phyloP scores from a whole-genome alignment of 345 rosid species.

The Camelina hispida region DNA sequence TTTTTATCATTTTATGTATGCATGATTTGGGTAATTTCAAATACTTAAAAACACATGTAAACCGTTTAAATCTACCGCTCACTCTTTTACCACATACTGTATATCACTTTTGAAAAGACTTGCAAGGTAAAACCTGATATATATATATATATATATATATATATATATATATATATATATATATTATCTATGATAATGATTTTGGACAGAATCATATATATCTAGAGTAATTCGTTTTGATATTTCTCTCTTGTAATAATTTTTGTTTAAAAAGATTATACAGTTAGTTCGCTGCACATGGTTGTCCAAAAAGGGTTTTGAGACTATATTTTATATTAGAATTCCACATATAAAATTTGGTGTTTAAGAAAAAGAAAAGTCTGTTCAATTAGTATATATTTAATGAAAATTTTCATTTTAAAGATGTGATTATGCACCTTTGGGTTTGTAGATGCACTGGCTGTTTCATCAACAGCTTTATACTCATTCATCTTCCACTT shows the following conservation, averaged over 20 bases:
- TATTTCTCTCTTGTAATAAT: neutral
- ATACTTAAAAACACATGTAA: neutral
- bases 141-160: neutral
- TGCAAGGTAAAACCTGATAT: neutral
- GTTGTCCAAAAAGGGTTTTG: neutral
- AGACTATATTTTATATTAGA: neutral
- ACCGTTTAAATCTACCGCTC: neutral
- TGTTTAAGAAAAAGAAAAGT: neutral
- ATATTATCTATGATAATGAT: neutral
- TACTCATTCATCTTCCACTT: slow-evolving; percentile 49
- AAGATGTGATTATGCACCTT: neutral
- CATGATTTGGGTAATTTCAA: neutral
- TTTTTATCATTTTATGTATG: slow-evolving; percentile 20
- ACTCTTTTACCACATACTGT: neutral
- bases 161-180: neutral
- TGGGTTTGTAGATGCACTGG: slow-evolving; percentile 9
- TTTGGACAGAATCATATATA: neutral
- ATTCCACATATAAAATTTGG: neutral
- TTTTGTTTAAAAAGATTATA: neutral
- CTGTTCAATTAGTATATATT: neutral
- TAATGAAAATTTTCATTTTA: neutral
- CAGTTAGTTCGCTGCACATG: neutral
- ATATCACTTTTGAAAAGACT: neutral
- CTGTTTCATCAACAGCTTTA: slow-evolving; percentile 36
- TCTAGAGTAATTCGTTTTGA: neutral